Conservation (phyloP, 139 green algal genomes). For the Micractinium sp. region DNA sequence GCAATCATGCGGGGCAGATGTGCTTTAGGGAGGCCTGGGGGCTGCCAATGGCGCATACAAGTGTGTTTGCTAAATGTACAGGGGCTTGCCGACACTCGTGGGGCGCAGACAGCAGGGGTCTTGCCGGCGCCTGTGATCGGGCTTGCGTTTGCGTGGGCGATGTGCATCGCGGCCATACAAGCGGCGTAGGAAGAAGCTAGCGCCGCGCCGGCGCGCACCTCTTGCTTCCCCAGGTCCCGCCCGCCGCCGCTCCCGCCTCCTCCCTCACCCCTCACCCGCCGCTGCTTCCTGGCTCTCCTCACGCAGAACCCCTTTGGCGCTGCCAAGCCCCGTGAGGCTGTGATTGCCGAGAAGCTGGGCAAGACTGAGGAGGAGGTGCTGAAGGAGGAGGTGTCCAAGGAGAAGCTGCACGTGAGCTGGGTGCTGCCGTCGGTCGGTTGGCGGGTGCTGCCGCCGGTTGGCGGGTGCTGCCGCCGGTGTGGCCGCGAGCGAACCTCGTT, state of each 20-base stretch:
- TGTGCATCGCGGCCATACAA: no score
- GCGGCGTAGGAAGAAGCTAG: no score
- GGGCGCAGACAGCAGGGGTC: no score
- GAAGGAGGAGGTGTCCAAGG: conserved; percentile 68
- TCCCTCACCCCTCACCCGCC: neutral
- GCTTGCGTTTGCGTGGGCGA: no score
- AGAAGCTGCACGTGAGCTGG: conserved; percentile 65
- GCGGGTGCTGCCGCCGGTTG: neutral
- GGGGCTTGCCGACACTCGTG: no score
- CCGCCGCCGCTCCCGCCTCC: neutral
- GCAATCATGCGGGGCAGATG: neutral
- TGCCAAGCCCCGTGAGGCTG: conserved; percentile 75
- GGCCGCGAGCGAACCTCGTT: neutral
- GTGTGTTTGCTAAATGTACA: no score
- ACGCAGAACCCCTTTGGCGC: conserved; percentile 74
- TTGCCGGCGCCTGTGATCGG: no score
- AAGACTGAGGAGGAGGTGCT: conserved; percentile 82
- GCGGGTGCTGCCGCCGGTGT: neutral
- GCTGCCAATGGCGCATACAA: no score
- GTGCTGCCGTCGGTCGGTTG: neutral
- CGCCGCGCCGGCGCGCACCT: no score
- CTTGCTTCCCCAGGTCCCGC: neutral
- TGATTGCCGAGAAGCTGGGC: conserved; percentile 66
- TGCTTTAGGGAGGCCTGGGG: neutral
- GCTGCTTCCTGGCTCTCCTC: neutral